phyloP scores from a whole-genome alignment of 2,329 filamentous ascomycete species.

The Shiraia bambusicola region DNA sequence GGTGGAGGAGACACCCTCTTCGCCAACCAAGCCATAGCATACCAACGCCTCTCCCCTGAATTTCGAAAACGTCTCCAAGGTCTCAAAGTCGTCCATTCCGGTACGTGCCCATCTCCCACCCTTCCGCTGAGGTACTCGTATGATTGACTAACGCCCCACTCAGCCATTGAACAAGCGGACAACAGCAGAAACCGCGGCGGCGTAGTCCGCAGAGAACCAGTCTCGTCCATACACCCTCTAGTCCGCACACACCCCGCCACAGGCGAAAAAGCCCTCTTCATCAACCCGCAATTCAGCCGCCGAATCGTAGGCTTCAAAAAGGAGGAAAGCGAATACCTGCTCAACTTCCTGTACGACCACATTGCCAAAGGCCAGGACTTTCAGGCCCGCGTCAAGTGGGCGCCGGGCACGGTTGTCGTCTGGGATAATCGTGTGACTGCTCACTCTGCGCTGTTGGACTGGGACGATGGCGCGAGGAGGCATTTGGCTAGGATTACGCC shows the following conservation, averaged over 20 bases:
- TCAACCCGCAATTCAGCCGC: slow-evolving; percentile 84
- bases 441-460: slow-evolving; percentile 79
- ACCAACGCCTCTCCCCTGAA: slow-evolving; percentile 73
- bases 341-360: slow-evolving; percentile 78
- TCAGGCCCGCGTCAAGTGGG: slow-evolving; percentile 76
- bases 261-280: slow-evolving; percentile 78
- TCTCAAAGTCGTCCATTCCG: slow-evolving; percentile 77
- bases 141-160: slow-evolving; percentile 28
- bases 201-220: slow-evolving; percentile 73
- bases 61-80: slow-evolving; percentile 82
- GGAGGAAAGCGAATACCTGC: slow-evolving; percentile 76
- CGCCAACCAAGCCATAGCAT: slow-evolving; percentile 76
- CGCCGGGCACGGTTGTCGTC: slow-evolving; percentile 75
- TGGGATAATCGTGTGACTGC: slow-evolving; percentile 84
- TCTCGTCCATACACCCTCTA: slow-evolving; percentile 73
- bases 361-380: slow-evolving; percentile 71
- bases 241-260: slow-evolving; percentile 78
- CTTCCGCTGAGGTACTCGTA: background rate
- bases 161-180: slow-evolving; percentile 69
- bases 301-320: slow-evolving; percentile 81
- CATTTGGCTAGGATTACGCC: slow-evolving; percentile 82
- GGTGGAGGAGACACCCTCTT: slow-evolving; percentile 82
- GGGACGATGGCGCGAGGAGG: slow-evolving; percentile 74
- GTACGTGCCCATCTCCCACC: slow-evolving; percentile 42
- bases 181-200: slow-evolving; percentile 66